phyloP scores from a whole-genome alignment of 1,284 basidiomycete species.

The Prillingera fragicola region DNA sequence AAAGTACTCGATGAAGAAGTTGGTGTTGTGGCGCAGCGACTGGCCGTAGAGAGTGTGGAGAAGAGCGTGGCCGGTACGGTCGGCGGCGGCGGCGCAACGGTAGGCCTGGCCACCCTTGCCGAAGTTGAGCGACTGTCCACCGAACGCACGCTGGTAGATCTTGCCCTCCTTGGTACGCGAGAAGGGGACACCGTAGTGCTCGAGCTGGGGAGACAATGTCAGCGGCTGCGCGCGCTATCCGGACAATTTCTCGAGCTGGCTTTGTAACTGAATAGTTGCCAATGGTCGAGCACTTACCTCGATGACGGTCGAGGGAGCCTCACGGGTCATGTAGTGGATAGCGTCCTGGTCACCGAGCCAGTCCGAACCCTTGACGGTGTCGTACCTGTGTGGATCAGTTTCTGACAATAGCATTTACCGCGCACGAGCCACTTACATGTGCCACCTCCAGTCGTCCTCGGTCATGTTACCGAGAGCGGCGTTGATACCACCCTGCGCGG shows the following conservation, averaged over 20 bases:
- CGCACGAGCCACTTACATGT: slow-evolving; percentile 62
- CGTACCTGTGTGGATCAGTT: slow-evolving; percentile 48
- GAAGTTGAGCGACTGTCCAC: slow-evolving; percentile 94
- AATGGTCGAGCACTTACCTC: slow-evolving; percentile 57
- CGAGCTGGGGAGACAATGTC: slow-evolving; percentile 59
- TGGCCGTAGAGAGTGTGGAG: slow-evolving; percentile 98
- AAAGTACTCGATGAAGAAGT: slow-evolving; percentile 99
- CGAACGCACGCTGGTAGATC: slow-evolving; percentile 99
- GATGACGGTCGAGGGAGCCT: slow-evolving; percentile 88
- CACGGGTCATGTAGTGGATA: slow-evolving; percentile 98
- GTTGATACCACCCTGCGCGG: slow-evolving; percentile 99
- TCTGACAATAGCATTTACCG: neutral
- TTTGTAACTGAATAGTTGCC: neutral
- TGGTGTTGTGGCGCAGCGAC: slow-evolving; percentile 97
- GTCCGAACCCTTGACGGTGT: slow-evolving; percentile 99
- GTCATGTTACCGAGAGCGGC: slow-evolving; percentile 99
- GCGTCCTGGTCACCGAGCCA: slow-evolving; percentile 99
- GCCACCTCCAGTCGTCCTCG: slow-evolving; percentile 99
- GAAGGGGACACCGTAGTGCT: slow-evolving; percentile 98
- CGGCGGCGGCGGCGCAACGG: slow-evolving; percentile 96
- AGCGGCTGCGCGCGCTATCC: neutral
- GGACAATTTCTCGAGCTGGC: neutral
- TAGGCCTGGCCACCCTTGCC: slow-evolving; percentile 99
- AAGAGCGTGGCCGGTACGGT: slow-evolving; percentile 97
- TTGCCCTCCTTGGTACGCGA: slow-evolving; percentile 98